phyloP scores from a whole-genome alignment of 208 protist genomes.

The Tetramitus jugosus region DNA sequence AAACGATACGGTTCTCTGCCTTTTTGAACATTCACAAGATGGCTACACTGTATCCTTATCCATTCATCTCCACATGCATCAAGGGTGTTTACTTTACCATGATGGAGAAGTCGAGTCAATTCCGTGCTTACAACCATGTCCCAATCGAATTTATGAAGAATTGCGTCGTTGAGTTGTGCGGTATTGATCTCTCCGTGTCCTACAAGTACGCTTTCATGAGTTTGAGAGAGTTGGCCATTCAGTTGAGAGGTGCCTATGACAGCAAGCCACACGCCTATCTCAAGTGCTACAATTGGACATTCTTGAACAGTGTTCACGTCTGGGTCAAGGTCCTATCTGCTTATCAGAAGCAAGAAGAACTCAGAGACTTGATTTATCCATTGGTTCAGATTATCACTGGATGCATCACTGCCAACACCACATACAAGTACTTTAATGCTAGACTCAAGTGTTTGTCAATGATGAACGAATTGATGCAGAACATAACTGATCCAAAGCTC shows the following conservation, averaged over 20 bases:
- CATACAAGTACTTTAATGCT: neutral
- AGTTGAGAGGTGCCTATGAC: conserved; percentile 47
- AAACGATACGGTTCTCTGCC: neutral
- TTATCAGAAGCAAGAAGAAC: neutral
- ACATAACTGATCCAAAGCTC: too few species aligned
- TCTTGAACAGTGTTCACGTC: conserved; percentile 45
- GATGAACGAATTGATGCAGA: neutral
- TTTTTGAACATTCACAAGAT: conserved; percentile 7
- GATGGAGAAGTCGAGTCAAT: neutral
- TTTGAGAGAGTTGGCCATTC: conserved; percentile 62
- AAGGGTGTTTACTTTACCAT: conserved; percentile 21
- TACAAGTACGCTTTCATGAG: conserved; percentile 59
- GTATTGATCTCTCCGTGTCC: conserved; percentile 35
- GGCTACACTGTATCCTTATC: conserved; percentile 4
- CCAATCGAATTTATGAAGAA: conserved; percentile 45
- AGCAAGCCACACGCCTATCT: conserved; percentile 15
- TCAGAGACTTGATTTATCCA: conserved; percentile 39
- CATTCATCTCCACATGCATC: neutral
- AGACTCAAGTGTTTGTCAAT: neutral
- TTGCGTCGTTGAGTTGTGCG: conserved; percentile 51
- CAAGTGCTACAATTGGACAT: conserved; percentile 59
- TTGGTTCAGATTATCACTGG: conserved; percentile 44
- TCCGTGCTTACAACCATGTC: neutral
- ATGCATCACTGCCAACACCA: neutral
- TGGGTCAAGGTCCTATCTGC: conserved; percentile 47